phyloP scores from a whole-genome alignment of 805 yeast genomes.

The Myxozyma neotropica region DNA sequence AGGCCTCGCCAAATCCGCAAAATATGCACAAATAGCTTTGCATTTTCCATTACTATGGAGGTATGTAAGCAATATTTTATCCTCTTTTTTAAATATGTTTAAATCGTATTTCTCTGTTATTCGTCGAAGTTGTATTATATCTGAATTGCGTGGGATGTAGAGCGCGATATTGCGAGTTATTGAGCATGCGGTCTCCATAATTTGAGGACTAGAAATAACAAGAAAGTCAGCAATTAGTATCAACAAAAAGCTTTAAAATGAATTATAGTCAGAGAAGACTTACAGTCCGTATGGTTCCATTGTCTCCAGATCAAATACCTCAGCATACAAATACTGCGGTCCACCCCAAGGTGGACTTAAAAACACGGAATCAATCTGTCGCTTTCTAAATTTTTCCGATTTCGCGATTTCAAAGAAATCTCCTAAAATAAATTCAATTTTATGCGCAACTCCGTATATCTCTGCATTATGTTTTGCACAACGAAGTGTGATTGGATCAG shows the following conservation, averaged over 20 bases:
- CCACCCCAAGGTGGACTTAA: conserved; percentile 91
- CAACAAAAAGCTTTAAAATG: background rate
- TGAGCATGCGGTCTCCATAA: conserved; percentile 11
- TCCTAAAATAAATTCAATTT: conserved; percentile 52
- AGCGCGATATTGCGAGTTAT: conserved; percentile 32
- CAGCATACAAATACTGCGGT: conserved; percentile 25
- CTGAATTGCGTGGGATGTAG: conserved; percentile 34
- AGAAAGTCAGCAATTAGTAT: too few species aligned
- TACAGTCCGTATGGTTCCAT: conserved; percentile 32
- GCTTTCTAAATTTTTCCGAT: background rate
- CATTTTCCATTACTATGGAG: conserved; percentile 21
- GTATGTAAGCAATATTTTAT: conserved; percentile 13
- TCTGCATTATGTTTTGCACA: conserved; percentile 66
- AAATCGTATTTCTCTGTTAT: background rate
- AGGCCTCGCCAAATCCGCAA: conserved; percentile 24
- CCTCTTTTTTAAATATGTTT: background rate
- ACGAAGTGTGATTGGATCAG: conserved; percentile 58
- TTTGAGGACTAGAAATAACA: background rate
- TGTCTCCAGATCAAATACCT: conserved; percentile 24
- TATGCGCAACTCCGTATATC: conserved; percentile 57
- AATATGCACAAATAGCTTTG: conserved; percentile 29
- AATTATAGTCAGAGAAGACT: background rate
- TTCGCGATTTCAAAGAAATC: conserved; percentile 49
- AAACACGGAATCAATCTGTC: conserved; percentile 48
- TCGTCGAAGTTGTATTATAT: conserved; percentile 26